Evolutionary conservation across 768 basidiomycete genomes (phyloP).

Genomic region (Suillus alpinus): DNA sequence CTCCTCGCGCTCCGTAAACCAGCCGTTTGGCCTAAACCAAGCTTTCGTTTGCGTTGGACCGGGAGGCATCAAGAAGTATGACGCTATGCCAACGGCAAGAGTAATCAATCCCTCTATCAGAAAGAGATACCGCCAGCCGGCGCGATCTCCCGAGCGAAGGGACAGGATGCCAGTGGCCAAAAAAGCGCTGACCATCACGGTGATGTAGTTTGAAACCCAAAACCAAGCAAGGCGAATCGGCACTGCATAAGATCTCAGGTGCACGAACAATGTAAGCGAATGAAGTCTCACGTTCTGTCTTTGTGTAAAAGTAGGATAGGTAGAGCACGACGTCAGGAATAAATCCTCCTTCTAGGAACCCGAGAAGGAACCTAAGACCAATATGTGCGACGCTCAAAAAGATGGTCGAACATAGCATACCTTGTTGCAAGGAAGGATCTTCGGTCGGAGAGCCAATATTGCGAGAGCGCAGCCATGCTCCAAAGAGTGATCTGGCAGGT

Average conservation of each 20-base stretch:
- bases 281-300: slow-evolving; percentile 41
- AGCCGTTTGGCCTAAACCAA: slow-evolving; percentile 55
- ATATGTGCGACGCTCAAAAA: background rate
- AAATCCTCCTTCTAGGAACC: slow-evolving; percentile 64
- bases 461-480: slow-evolving; percentile 53
- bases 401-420: slow-evolving; percentile 21
- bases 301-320: slow-evolving; percentile 64
- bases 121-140: slow-evolving; percentile 60
- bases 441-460: slow-evolving; percentile 57
- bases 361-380: slow-evolving; percentile 42
- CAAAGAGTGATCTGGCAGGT: slow-evolving; percentile 47
- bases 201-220: slow-evolving; percentile 60
- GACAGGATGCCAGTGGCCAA: slow-evolving; percentile 50
- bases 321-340: slow-evolving; percentile 65
- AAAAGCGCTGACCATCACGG: slow-evolving; percentile 57
- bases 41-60: slow-evolving; percentile 55
- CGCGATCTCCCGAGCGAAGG: slow-evolving; percentile 33
- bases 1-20: slow-evolving; percentile 61
- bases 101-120: slow-evolving; percentile 52
- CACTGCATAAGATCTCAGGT: background rate
- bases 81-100: slow-evolving; percentile 45
- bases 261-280: background rate
- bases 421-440: slow-evolving; percentile 54
- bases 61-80: slow-evolving; percentile 57
- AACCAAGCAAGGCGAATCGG: slow-evolving; percentile 58